These are phyloP conservation scores for Cryptococcus sp. DNA, from an alignment of 1,284 basidiomycete genomes.

Conservation along the genomic window DNA sequence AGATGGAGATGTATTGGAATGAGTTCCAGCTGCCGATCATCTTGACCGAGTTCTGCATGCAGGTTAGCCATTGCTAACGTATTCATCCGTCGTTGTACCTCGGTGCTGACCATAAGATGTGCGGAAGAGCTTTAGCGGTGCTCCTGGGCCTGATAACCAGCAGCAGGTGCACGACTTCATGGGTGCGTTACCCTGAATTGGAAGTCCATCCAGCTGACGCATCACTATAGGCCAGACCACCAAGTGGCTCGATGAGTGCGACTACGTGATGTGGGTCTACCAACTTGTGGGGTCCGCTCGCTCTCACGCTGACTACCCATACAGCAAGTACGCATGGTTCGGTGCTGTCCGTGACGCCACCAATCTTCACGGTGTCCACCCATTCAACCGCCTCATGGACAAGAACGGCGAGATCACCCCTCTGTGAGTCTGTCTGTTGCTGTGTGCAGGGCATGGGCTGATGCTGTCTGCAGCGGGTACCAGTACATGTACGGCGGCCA, in stretches of 20 bases:
- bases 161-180: conserved; percentile 48
- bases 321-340: conserved; percentile 38
- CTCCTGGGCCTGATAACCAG: conserved; percentile 28
- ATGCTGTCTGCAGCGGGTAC: conserved; percentile 16
- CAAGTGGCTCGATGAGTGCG: conserved; percentile 37
- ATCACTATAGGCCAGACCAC: conserved; percentile 29
- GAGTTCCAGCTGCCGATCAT: conserved; percentile 40
- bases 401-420: conserved; percentile 30
- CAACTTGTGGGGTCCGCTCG: neutral
- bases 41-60: conserved; percentile 45
- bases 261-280: conserved; percentile 25
- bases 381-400: conserved; percentile 39
- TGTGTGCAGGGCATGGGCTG: neutral
- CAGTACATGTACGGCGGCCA: conserved; percentile 36
- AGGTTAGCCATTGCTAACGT: conserved; percentile 18
- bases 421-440: conserved; percentile 21
- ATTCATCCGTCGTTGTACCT: neutral
- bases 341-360: conserved; percentile 22
- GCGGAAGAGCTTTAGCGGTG: conserved; percentile 35
- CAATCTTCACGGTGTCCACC: conserved; percentile 37
- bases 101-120: neutral
- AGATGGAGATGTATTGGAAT: conserved; percentile 30
- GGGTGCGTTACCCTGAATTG: conserved; percentile 30
- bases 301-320: neutral
- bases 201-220: neutral